Base-by-base conservation (phyloP, 108 stramenopile genomes). In the Discostella stelligeroides region DNA sequence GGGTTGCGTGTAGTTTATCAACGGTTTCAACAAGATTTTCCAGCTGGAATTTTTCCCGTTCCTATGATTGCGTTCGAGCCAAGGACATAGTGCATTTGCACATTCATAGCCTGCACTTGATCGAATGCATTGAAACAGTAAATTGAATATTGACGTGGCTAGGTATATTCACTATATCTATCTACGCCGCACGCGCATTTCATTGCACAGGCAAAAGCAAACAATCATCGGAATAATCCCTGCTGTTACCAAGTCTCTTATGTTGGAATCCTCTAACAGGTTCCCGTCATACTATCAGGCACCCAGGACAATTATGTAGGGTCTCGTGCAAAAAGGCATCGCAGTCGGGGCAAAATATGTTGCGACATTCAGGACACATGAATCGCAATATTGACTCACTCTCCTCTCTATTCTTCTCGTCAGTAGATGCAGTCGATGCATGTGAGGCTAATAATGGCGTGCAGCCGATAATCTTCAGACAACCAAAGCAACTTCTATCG, bases 251-350 rank as follows among this genome's bases (percentile, higher is more conserved):
- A n/a, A n/a, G n/a, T n/a, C n/a, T n/a, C n/a, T n/a, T n/a, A n/a
- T n/a, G n/a, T n/a, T n/a, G n/a, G n/a, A n/a, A n/a, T n/a, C n/a
- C n/a, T n/a, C n/a, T n/a, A n/a, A n/a, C n/a, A n/a, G n/a, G n/a
- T n/a, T n/a, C n/a, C n/a, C n/a, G n/a, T n/a, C n/a, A n/a, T n/a
- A n/a, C n/a, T n/a, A n/a, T n/a, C 45, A 90, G 75, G 62, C 96
- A 97, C 21, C 93, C 92, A 3, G 96, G 96, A 75, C 96, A 97
- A 72, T 95, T 95, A 77, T 97, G 96, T 42, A 97, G 66, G 14
- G 91, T 82, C 63, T 93, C 95, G 72, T 97, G 96, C 42, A 97
- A 64, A 75, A 82, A 95, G 0, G 84, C 80, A 73, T 96, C 95
- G 49, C 95, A 97, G 66, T 92, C 89, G 23, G 87, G 82, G 67